These are phyloP conservation scores for Paramecium biaurelia DNA, from an alignment of 73 alveolate species.

Conservation along the genomic window DNA sequence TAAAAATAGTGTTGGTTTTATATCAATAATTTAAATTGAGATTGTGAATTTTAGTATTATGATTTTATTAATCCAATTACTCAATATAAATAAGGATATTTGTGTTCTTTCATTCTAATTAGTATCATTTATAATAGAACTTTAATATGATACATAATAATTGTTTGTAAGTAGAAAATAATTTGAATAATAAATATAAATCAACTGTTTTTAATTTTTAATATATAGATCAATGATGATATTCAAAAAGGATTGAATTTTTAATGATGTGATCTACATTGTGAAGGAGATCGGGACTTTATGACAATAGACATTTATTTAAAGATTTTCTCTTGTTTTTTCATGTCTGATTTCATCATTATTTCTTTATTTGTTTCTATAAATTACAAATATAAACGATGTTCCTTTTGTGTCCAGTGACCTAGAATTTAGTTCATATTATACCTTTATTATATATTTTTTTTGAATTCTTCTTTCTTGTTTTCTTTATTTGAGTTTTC, in stretches of 20 bases:
- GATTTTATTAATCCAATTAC: background rate
- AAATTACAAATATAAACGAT: background rate
- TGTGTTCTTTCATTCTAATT: background rate
- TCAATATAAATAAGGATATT: background rate
- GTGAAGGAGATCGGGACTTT: constrained; percentile 11
- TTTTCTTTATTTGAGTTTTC: background rate
- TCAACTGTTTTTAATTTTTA: background rate
- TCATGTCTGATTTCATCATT: constrained; percentile 18
- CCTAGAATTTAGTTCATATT: background rate
- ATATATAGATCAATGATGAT: background rate
- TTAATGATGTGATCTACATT: constrained; percentile 37
- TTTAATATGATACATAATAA: background rate
- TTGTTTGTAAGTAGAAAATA: background rate
- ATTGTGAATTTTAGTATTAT: background rate
- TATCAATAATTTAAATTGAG: background rate
- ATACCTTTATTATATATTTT: constrained; percentile 19
- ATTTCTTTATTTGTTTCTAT: background rate
- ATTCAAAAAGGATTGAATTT: constrained; percentile 34
- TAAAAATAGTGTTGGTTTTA: background rate
- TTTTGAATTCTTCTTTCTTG: background rate
- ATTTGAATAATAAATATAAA: background rate
- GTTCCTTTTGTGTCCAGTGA: constrained; percentile 37
- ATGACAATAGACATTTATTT: background rate
- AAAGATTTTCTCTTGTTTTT: constrained; percentile 4
- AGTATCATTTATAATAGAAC: background rate